Percentiles rank a stretch among this genome's conserved stretches.
phyloP scores from a whole-genome alignment of 441 rosid species.

The Omphalea diandra region DNA sequence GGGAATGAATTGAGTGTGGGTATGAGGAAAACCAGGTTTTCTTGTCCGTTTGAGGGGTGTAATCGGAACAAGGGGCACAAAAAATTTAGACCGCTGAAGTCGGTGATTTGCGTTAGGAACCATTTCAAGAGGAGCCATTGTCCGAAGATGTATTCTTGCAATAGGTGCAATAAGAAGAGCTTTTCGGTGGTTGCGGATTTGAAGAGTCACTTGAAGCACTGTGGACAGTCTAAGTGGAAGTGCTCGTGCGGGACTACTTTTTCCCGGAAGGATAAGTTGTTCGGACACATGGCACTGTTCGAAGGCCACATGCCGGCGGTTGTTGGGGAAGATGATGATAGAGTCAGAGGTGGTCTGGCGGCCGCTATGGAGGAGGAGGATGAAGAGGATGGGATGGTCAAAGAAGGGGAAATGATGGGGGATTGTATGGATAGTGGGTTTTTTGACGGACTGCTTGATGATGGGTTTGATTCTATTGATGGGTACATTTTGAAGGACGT shows the following conservation, averaged over 20 bases:
- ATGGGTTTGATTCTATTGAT: constrained; percentile 44
- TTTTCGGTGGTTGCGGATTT: constrained; percentile 58
- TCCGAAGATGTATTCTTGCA: constrained; percentile 60
- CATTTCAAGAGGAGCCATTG: constrained; percentile 79
- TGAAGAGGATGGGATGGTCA: constrained; percentile 20
- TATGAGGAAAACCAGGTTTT: constrained; percentile 33
- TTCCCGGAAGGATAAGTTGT: constrained; percentile 65
- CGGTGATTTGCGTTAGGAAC: constrained; percentile 57
- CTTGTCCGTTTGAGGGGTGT: constrained; percentile 66
- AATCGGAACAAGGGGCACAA: constrained; percentile 49
- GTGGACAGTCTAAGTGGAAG: constrained; percentile 58
- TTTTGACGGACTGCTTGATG: constrained; percentile 48
- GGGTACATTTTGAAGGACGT: constrained; percentile 40
- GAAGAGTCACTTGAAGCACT: constrained; percentile 61
- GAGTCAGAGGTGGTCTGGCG: background rate
- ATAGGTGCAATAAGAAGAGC: constrained; percentile 53
- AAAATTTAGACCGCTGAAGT: constrained; percentile 55
- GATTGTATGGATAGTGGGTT: constrained; percentile 30
- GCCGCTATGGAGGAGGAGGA: constrained; percentile 20
- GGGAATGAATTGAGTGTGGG: background rate
- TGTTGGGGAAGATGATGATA: constrained; percentile 24
- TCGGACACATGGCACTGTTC: constrained; percentile 62
- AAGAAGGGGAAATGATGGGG: constrained; percentile 16
- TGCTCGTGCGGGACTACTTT: constrained; percentile 65
- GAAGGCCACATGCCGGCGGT: constrained; percentile 75